phyloP scores from a whole-genome alignment of 805 yeast genomes.

The Candida berthetii region DNA sequence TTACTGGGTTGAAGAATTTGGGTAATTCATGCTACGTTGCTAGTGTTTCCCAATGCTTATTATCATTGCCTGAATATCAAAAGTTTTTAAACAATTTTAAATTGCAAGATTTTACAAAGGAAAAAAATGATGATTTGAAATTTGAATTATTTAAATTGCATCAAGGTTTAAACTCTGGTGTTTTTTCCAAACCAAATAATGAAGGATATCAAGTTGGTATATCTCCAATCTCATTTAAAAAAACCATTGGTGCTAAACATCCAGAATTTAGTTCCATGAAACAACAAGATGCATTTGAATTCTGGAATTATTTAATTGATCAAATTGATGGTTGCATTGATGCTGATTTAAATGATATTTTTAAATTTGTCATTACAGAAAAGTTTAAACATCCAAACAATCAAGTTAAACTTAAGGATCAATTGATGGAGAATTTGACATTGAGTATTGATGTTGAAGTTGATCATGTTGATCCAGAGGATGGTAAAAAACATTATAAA shows the following conservation, averaged over 20 bases:
- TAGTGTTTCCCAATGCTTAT: conserved; percentile 71
- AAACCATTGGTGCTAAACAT: conserved; percentile 70
- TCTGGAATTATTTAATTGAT: conserved; percentile 61
- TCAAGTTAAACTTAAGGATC: conserved; percentile 50
- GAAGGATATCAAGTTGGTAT: conserved; percentile 64
- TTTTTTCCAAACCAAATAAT: conserved; percentile 56
- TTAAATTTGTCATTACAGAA: conserved; percentile 61
- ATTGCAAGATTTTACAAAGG: conserved; percentile 32
- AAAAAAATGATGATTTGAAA: conserved; percentile 42
- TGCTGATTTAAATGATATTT: conserved; percentile 32
- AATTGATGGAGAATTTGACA: conserved; percentile 57
- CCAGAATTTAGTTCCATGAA: conserved; percentile 78
- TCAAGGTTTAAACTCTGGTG: conserved; percentile 72
- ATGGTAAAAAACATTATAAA: conserved; percentile 39
- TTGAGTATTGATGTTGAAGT: conserved; percentile 47
- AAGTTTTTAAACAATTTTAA: conserved; percentile 25
- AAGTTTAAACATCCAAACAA: conserved; percentile 46
- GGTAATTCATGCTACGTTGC: conserved; percentile 93
- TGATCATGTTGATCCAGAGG: conserved; percentile 26
- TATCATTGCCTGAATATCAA: conserved; percentile 28
- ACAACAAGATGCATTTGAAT: conserved; percentile 96
- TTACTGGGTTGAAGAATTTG: conserved; percentile 82
- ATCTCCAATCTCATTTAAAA: conserved; percentile 70
- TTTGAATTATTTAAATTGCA: conserved; percentile 75
- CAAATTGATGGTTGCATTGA: conserved; percentile 47